Evolutionary conservation across 2,329 filamentous ascomycete species (phyloP), one percentile per base, ranked within the genome.

Genomic region (Hysterium pulicare): DNA sequence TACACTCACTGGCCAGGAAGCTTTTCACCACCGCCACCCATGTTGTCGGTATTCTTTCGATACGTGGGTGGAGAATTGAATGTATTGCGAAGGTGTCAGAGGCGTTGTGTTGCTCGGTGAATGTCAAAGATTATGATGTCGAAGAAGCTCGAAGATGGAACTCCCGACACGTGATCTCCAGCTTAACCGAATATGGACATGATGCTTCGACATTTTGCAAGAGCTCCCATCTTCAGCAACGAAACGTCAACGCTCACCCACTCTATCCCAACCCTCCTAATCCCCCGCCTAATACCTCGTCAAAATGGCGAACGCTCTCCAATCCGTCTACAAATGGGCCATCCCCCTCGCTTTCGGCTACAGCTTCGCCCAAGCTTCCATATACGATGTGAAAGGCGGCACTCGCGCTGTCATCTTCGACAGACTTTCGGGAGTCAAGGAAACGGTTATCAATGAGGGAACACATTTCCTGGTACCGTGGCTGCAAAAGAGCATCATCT

Each of bases 321-420:
- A 76, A 61, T 66, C 74, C 52, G 67, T 85, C 61, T 87, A 84
- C 72, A 77, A 77, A 57, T 77, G 76, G 67, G 87, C 87, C 50
- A 72, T 96, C 41, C 90, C 91, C 35, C 77, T 81, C 44, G 82
- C 86, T 47, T 69, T 87, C 55, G 87, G 78, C 56, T 73, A 81
- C 55, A 78, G 81, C 43, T 61, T 91, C 47, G 73, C 81, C 53
- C 84, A 90, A 69, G 79, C 87, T 53, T 88, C 90, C 45, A 81
- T 98, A 50, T 98, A 96, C 83, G 93, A 98, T 71, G 93, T 98
- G 66, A 90, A 89, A 68, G 93, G 93, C 66, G 93, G 93, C 59
- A 86, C 85, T 50, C 83, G 93, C 62, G 93, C 93, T 48, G 90
- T 98, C 72, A 98, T 98, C 75, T 98, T 98, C 76, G 94, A 98